Evolutionary conservation across 352 stramenopile genomes (phyloP).

Genomic region (Labyrinthula sp.): DNA sequence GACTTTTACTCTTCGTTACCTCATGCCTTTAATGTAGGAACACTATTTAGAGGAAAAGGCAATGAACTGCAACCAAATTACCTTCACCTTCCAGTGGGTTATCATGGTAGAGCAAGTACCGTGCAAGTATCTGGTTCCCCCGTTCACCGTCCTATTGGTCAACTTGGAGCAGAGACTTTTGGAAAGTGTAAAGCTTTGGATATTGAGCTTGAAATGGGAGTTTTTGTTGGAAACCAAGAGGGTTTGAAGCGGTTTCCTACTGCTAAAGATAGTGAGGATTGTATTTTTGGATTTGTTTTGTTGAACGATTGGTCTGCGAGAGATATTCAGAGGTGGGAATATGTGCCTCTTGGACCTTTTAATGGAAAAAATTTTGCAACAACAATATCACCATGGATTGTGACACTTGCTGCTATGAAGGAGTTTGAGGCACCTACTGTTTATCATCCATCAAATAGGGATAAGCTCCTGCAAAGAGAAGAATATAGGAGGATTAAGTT

Average conservation of each 20-base stretch:
- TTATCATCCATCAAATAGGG: too few relatives aligned
- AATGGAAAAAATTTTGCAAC: constrained; percentile 87
- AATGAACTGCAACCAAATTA: constrained; percentile 91
- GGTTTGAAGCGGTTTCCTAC: constrained; percentile 56
- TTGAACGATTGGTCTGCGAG: constrained; percentile 91
- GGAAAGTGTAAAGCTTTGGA: constrained; percentile 66
- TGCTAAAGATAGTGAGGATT: constrained; percentile 64
- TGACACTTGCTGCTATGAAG: constrained; percentile 72
- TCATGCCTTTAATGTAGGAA: constrained; percentile 79
- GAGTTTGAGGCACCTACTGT: constrained; percentile 65
- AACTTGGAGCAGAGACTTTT: constrained; percentile 70
- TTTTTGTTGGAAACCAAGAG: constrained; percentile 71
- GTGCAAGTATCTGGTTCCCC: constrained; percentile 59
- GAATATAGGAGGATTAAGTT: too few relatives aligned
- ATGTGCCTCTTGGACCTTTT: constrained; percentile 84
- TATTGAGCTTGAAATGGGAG: constrained; percentile 86
- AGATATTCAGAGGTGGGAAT: constrained; percentile 66
- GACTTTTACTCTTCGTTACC: constrained; percentile 89
- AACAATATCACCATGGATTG: constrained; percentile 83
- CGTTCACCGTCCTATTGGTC: constrained; percentile 53
- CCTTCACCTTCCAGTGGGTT: constrained; percentile 83
- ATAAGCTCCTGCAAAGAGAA: constrained; percentile 63
- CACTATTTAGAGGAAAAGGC: constrained; percentile 71
- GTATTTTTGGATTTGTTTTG: constrained; percentile 86
- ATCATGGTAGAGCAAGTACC: constrained; percentile 77